These are phyloP conservation scores for Jacaranda copaia DNA, from an alignment of 257 asterid species.

Conservation along the genomic window DNA sequence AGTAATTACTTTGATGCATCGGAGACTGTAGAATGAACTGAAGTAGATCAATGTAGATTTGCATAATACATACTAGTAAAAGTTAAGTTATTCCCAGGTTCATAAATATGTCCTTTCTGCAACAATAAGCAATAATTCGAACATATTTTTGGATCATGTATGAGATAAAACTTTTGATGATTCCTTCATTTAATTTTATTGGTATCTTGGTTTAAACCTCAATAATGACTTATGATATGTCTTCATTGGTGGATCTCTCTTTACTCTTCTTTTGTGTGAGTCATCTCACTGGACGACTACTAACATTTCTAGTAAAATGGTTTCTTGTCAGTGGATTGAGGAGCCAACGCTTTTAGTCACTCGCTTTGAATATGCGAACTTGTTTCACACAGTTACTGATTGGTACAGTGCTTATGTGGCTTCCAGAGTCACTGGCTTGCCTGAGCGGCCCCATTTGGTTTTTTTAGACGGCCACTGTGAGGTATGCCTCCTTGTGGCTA, in stretches of 20 bases:
- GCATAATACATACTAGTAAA: too few species aligned
- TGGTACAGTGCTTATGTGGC: constrained; percentile 95
- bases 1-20: too few species aligned
- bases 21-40: too few species aligned
- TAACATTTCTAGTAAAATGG: constrained; percentile 27
- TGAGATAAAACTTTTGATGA: too few species aligned
- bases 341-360: constrained; percentile 95
- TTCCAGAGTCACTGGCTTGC: constrained; percentile 91
- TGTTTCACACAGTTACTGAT: constrained; percentile 95
- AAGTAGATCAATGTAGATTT: too few species aligned
- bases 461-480: constrained; percentile 96
- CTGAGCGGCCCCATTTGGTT: constrained; percentile 86
- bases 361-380: constrained; percentile 93
- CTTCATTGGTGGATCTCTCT: neutral
- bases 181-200: too few species aligned
- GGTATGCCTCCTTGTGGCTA: constrained; percentile 51
- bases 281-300: neutral
- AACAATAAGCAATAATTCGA: too few species aligned
- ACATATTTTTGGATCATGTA: too few species aligned
- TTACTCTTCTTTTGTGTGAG: too few species aligned
- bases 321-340: constrained; percentile 85
- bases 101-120: too few species aligned
- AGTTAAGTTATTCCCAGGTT: too few species aligned
- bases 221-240: neutral
- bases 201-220: too few species aligned